A percentile compares a stretch with the other conserved stretches of the same genome.
Conservation (phyloP, 2,329 filamentous ascomycete genomes). For the Neurospora crassa region DNA sequence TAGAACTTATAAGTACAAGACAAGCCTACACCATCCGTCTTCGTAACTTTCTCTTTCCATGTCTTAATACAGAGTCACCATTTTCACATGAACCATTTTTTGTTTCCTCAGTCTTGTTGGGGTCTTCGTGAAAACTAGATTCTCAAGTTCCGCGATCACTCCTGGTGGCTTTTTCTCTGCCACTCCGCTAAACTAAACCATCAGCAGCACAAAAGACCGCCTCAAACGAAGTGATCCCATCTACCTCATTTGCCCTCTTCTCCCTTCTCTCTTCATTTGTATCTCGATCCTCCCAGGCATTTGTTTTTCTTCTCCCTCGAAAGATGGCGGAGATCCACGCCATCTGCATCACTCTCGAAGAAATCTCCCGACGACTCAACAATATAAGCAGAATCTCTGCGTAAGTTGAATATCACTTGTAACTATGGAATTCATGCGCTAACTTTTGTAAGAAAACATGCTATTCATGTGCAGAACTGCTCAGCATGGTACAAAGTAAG, state of each 20-base stretch:
- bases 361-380: neutral
- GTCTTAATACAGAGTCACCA: neutral
- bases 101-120: neutral
- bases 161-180: neutral
- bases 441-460: neutral
- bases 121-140: neutral
- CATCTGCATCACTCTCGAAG: neutral
- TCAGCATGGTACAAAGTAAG: neutral
- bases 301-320: too few relatives aligned
- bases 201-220: neutral
- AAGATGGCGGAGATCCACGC: neutral
- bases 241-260: neutral
- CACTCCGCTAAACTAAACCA: neutral
- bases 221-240: neutral
- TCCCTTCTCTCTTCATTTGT: neutral
- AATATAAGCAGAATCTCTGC: neutral
- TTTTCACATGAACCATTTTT: neutral
- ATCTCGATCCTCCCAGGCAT: neutral
- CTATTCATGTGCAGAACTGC: neutral
- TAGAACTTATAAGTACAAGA: neutral
- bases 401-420: neutral
- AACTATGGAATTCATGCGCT: neutral
- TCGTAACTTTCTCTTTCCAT: neutral
- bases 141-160: neutral
- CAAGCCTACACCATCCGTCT: neutral